A percentile compares a stretch with the other conserved stretches of the same genome.
These are phyloP conservation scores for Boletus reticulatus DNA, from an alignment of 768 basidiomycete species.

Conservation along the genomic window DNA sequence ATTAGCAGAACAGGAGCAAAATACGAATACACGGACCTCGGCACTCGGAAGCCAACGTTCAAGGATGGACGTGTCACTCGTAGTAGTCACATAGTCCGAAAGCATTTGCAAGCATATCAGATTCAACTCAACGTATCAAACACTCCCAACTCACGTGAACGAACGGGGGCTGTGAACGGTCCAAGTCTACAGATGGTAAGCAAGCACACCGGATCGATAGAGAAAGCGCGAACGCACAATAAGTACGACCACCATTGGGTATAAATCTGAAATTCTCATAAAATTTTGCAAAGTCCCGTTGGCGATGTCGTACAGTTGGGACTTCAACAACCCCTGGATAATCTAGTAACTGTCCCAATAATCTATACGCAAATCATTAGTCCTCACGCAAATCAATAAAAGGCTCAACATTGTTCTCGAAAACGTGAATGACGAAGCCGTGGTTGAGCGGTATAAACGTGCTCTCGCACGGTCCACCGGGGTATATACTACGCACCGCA, in stretches of 20 bases:
- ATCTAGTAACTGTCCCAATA: too few relatives aligned
- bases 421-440: too few relatives aligned
- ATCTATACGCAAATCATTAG: too few relatives aligned
- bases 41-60: conserved; percentile 79
- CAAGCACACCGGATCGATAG: not conserved
- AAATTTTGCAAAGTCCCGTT: too few relatives aligned
- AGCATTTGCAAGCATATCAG: conserved; percentile 61
- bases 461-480: too few relatives aligned
- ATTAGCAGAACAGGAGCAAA: not conserved
- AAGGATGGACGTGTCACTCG: conserved; percentile 74
- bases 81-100: conserved; percentile 69
- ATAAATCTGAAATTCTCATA: conserved; percentile 79
- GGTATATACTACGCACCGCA: too few relatives aligned
- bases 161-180: conserved; percentile 60
- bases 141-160: conserved; percentile 51
- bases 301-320: too few relatives aligned
- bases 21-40: conserved; percentile 45
- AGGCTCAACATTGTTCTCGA: too few relatives aligned
- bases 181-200: conserved; percentile 52
- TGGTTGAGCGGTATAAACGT: too few relatives aligned
- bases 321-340: too few relatives aligned
- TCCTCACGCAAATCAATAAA: too few relatives aligned
- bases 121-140: not conserved
- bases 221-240: conserved; percentile 48
- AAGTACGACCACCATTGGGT: conserved; percentile 91